These are phyloP conservation scores for Lyophyllum shimeji DNA, from an alignment of 768 basidiomycete genomes.

Conservation along the genomic window DNA sequence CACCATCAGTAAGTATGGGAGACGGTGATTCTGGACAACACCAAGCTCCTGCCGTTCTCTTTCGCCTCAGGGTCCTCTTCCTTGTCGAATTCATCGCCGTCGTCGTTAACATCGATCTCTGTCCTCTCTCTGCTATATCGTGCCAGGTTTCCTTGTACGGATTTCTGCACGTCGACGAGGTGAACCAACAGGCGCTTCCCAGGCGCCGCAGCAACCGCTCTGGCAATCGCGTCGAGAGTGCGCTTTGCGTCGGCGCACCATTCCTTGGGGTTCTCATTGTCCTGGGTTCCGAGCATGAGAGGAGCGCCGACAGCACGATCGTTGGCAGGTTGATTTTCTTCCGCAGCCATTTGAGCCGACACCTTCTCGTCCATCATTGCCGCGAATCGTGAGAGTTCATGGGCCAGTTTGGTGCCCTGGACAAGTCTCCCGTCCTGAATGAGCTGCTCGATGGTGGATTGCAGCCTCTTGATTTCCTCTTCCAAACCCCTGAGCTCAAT, in stretches of 20 bases:
- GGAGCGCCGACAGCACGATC: background rate
- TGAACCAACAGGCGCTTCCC: conserved; percentile 30
- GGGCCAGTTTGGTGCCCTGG: conserved; percentile 18
- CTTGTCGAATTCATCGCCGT: conserved; percentile 1
- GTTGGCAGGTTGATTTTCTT: no score
- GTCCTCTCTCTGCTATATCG: background rate
- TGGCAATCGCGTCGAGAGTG: conserved; percentile 19
- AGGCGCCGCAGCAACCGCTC: conserved; percentile 13
- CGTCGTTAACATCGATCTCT: background rate
- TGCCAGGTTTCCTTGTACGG: conserved; percentile 28
- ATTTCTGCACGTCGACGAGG: conserved; percentile 36
- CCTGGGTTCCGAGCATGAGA: background rate
- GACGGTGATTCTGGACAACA: conserved; percentile 1
- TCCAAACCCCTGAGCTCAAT: conserved; percentile 18
- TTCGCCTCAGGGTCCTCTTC: conserved; percentile 4
- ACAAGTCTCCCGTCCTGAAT: conserved; percentile 22
- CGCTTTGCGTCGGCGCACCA: conserved; percentile 5
- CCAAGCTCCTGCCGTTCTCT: conserved; percentile 5
- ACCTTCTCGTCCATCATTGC: conserved; percentile 28
- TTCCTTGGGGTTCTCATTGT: conserved; percentile 14
- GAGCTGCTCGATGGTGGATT: conserved; percentile 24
- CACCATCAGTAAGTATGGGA: background rate
- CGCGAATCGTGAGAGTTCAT: conserved; percentile 26
- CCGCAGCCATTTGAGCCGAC: conserved; percentile 16
- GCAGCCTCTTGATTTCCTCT: conserved; percentile 23